A percentile compares a stretch with the other conserved stretches of the same genome.
phyloP scores from a whole-genome alignment of 129 eudicot species.

The Lonicera japonica region DNA sequence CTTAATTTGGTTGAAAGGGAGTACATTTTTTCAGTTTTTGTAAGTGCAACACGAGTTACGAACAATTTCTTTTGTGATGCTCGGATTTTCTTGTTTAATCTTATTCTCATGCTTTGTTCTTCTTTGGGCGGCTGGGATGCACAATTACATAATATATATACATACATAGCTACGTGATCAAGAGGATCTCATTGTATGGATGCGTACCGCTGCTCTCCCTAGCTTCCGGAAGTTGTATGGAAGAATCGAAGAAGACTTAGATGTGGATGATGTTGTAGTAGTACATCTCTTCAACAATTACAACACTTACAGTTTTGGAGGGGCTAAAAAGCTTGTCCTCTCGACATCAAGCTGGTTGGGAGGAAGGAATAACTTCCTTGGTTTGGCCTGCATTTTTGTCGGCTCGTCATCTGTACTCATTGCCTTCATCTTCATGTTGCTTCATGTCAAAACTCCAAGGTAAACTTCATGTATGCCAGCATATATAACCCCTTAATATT shows the following conservation, averaged over 20 bases:
- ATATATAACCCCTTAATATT: background rate
- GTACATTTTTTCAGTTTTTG: no score
- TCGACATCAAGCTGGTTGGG: conserved; percentile 91
- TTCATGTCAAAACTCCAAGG: conserved; percentile 81
- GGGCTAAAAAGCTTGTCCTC: conserved; percentile 69
- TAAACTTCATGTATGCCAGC: conserved; percentile 12
- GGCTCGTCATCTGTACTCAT: conserved; percentile 56
- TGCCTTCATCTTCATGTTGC: conserved; percentile 59
- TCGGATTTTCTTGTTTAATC: no score
- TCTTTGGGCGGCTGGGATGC: no score
- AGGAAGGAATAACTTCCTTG: conserved; percentile 75
- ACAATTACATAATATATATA: no score
- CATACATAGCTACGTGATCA: conserved; percentile 63
- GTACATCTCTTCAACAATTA: conserved; percentile 67
- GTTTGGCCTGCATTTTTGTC: conserved; percentile 55
- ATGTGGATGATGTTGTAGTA: conserved; percentile 44
- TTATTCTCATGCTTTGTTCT: no score
- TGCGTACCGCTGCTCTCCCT: conserved; percentile 96
- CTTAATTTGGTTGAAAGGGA: no score
- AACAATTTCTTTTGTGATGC: no score
- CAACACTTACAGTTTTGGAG: conserved; percentile 83
- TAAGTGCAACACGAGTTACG: no score
- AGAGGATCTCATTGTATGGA: conserved; percentile 96
- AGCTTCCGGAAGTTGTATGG: conserved; percentile 81
- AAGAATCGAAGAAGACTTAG: conserved; percentile 74